Conservation (phyloP, 164 flowering plant species). For the Chimonanthus praecox region DNA sequence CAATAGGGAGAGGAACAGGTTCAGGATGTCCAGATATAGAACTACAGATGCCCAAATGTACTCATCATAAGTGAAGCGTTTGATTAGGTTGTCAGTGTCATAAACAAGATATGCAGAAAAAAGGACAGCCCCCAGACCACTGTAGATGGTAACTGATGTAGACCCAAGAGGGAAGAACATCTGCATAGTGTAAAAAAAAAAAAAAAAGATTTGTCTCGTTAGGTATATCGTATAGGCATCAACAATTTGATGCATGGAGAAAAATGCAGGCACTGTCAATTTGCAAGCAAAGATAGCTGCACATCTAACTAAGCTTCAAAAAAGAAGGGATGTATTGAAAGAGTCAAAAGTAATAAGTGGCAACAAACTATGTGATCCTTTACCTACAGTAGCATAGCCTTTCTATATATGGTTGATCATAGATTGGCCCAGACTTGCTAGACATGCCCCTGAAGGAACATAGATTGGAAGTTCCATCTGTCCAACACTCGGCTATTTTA, state of each 20-base stretch:
- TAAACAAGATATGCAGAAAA: conserved; percentile 86
- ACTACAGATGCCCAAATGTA: conserved; percentile 92
- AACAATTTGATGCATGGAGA: background rate
- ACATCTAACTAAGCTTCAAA: background rate
- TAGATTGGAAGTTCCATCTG: too few species aligned
- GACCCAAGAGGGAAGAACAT: conserved; percentile 90
- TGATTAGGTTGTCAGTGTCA: conserved; percentile 90
- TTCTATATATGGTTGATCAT: background rate
- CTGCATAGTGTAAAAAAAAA: conserved; percentile 30
- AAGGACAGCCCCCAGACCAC: conserved; percentile 72
- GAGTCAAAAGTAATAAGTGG: background rate
- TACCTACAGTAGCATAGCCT: background rate
- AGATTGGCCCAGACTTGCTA: background rate
- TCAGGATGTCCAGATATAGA: conserved; percentile 88
- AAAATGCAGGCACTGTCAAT: background rate
- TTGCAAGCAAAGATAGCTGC: background rate
- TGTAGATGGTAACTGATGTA: conserved; percentile 54
- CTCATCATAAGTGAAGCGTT: conserved; percentile 86
- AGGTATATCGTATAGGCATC: background rate
- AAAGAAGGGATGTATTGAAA: background rate
- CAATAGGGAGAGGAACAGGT: conserved; percentile 81
- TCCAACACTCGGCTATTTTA: too few species aligned
- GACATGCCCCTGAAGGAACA: too few species aligned
- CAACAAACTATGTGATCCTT: background rate
- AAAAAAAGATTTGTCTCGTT: background rate